These are phyloP conservation scores for Delonix regia DNA, from an alignment of 306 rosid species.

Conservation along the genomic window DNA sequence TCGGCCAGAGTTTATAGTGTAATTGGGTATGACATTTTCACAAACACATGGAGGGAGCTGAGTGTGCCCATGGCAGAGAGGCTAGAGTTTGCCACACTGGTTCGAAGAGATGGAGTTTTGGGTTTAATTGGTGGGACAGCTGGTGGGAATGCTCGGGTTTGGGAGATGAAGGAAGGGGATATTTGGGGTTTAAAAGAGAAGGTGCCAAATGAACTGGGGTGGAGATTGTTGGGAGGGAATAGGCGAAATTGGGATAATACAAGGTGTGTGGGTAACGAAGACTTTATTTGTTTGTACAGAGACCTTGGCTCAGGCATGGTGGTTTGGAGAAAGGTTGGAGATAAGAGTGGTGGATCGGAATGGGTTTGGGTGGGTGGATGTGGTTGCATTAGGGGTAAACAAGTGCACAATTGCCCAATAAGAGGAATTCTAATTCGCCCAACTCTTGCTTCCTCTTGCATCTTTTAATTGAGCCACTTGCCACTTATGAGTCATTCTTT, in stretches of 20 bases:
- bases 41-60: conserved; percentile 56
- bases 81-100: conserved; percentile 71
- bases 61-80: conserved; percentile 67
- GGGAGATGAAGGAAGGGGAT: conserved; percentile 58
- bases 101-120: conserved; percentile 47
- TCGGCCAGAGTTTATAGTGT: conserved; percentile 71
- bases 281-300: conserved; percentile 56
- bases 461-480: conserved; percentile 12
- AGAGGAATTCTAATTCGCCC: conserved; percentile 74
- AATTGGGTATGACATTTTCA: conserved; percentile 50
- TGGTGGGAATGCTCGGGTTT: conserved; percentile 50
- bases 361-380: conserved; percentile 82
- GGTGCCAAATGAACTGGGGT: conserved; percentile 60
- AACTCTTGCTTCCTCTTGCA: conserved; percentile 51
- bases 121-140: conserved; percentile 59
- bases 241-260: conserved; percentile 59
- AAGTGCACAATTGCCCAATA: conserved; percentile 44
- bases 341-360: conserved; percentile 41
- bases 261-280: conserved; percentile 65
- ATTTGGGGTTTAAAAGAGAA: conserved; percentile 58
- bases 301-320: conserved; percentile 69
- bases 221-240: conserved; percentile 49
- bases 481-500: background rate
- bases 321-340: conserved; percentile 45
- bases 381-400: conserved; percentile 43